These are phyloP conservation scores for Margaritispora aquatica DNA, from an alignment of 495 filamentous ascomycete species.

Conservation along the genomic window DNA sequence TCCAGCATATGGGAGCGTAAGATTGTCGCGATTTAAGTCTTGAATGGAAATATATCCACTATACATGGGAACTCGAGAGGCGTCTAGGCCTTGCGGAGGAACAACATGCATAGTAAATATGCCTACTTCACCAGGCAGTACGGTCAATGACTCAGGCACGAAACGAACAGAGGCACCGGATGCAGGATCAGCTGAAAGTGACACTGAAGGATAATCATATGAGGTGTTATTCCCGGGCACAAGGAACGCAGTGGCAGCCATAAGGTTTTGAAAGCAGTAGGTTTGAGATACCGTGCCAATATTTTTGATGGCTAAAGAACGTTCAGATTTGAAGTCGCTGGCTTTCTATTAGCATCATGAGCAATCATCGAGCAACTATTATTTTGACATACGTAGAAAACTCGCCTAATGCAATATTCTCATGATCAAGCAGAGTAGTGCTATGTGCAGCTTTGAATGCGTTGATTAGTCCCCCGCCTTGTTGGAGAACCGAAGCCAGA, in stretches of 20 bases:
- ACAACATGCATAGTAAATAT: background rate
- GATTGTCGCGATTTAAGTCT: background rate
- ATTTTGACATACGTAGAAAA: no score
- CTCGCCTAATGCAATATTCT: background rate
- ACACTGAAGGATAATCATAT: background rate
- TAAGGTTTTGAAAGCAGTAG: conserved; percentile 21
- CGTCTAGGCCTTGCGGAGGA: background rate
- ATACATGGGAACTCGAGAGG: background rate
- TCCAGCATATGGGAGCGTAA: background rate
- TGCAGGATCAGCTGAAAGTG: background rate
- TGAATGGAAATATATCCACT: background rate
- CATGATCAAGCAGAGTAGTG: conserved; percentile 6
- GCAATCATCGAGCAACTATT: no score
- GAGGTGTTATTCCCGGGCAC: background rate
- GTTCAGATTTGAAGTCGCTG: conserved; percentile 7
- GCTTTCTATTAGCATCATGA: conserved; percentile 13
- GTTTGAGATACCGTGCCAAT: conserved; percentile 8
- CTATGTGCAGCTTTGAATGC: conserved; percentile 25
- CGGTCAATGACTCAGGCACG: background rate
- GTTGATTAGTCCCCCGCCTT: conserved; percentile 28
- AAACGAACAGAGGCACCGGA: background rate
- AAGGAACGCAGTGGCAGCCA: conserved; percentile 6
- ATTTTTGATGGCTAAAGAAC: conserved; percentile 23
- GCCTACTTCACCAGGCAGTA: background rate
- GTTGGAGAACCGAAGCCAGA: conserved; percentile 18